These are phyloP conservation scores for Globisporangium spinosum DNA, from an alignment of 352 stramenopile genomes.

Conservation along the genomic window DNA sequence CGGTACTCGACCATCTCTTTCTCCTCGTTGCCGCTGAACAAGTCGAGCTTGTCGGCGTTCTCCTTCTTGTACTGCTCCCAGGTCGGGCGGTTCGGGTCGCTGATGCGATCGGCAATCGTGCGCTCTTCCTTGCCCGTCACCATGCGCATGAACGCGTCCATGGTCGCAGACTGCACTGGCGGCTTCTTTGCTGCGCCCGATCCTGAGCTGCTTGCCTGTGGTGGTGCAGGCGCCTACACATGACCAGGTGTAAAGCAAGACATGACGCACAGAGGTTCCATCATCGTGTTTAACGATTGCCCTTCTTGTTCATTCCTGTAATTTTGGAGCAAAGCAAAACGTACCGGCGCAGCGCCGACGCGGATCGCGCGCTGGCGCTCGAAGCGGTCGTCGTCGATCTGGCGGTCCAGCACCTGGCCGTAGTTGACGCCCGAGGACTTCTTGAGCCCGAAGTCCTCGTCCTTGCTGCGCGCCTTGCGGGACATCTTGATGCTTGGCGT, in stretches of 20 bases:
- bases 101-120: slow-evolving; percentile 92
- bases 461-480: slow-evolving; percentile 25
- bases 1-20: slow-evolving; percentile 94
- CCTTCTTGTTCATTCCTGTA: neutral
- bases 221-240: slow-evolving; percentile 2
- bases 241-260: neutral
- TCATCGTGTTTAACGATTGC: neutral
- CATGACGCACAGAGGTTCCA: neutral
- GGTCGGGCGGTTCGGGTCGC: slow-evolving; percentile 91
- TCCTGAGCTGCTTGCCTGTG: neutral
- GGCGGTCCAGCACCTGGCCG: slow-evolving; percentile 68
- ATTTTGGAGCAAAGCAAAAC: slow-evolving; percentile 5
- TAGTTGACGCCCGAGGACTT: slow-evolving; percentile 84
- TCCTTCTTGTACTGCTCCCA: slow-evolving; percentile 97
- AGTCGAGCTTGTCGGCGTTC: slow-evolving; percentile 92
- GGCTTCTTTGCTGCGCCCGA: slow-evolving; percentile 19
- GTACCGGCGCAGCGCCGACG: slow-evolving; percentile 32
- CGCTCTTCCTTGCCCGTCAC: slow-evolving; percentile 91
- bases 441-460: slow-evolving; percentile 68
- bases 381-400: slow-evolving; percentile 84
- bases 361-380: slow-evolving; percentile 67
- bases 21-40: slow-evolving; percentile 74
- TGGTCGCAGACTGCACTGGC: slow-evolving; percentile 65
- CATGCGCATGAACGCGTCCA: slow-evolving; percentile 93
- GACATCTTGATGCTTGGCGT: slow-evolving; percentile 16